phyloP scores from a whole-genome alignment of 305 asterid species.

The Withania somnifera region DNA sequence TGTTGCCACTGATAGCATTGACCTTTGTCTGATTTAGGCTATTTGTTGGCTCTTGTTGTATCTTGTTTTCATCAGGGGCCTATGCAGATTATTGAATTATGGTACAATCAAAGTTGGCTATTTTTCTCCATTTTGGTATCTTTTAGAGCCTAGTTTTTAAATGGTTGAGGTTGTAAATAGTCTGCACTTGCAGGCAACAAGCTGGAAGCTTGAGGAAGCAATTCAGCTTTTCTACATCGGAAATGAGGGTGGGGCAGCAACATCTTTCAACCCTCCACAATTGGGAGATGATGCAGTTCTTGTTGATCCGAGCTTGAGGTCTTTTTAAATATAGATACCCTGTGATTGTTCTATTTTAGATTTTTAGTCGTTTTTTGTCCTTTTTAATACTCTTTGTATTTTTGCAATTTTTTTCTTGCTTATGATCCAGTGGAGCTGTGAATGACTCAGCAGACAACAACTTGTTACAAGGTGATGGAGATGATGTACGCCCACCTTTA shows the following conservation, averaged over 20 bases:
- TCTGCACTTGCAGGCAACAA: slow-evolving; percentile 58
- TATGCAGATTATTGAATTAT: not conserved
- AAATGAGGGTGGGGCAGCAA: slow-evolving; percentile 50
- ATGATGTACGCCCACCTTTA: slow-evolving; percentile 78
- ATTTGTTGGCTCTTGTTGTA: not conserved
- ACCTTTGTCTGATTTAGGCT: not conserved
- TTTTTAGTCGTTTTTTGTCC: slow-evolving; percentile 2
- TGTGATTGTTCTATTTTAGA: not conserved
- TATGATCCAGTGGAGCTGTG: slow-evolving; percentile 29
- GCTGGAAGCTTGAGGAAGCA: slow-evolving; percentile 98
- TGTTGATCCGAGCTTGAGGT: slow-evolving; percentile 47
- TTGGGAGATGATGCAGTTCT: slow-evolving; percentile 34
- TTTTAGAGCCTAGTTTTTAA: not conserved
- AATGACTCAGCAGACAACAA: slow-evolving; percentile 34
- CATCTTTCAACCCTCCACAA: slow-evolving; percentile 28
- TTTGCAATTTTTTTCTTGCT: not conserved
- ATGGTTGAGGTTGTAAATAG: not conserved
- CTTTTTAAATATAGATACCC: slow-evolving; percentile 9
- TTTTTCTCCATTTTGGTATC: not conserved
- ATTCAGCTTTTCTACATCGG: slow-evolving; percentile 87
- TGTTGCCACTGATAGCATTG: not conserved
- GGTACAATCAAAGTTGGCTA: not conserved
- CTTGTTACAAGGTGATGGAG: slow-evolving; percentile 34
- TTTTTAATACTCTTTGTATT: not conserved
- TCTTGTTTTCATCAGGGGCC: not conserved